Percentiles rank a stretch among this genome's conserved stretches.
Evolutionary conservation across 768 basidiomycete genomes (phyloP).

Genomic region (Dentipellis sp.): DNA sequence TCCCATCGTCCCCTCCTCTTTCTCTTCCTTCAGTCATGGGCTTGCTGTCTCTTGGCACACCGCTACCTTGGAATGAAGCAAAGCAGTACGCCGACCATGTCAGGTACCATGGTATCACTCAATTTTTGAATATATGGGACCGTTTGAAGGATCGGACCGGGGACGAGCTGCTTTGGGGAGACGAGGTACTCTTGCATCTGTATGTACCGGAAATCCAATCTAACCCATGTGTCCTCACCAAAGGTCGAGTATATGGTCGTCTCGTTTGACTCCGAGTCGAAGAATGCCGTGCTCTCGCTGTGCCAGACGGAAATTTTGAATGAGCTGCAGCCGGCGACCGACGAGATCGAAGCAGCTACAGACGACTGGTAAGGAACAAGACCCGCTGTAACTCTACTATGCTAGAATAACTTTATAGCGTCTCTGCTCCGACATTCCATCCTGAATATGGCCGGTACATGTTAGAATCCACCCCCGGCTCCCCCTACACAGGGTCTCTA

Average conservation of each 20-base stretch:
- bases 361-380: slow-evolving; percentile 44
- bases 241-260: slow-evolving; percentile 97
- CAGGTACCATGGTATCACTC: slow-evolving; percentile 84
- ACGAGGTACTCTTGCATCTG: slow-evolving; percentile 59
- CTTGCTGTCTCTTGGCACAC: slow-evolving; percentile 85
- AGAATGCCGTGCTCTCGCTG: slow-evolving; percentile 84
- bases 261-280: slow-evolving; percentile 66
- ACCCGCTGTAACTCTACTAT: background rate
- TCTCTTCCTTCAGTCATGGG: slow-evolving; percentile 51
- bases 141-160: slow-evolving; percentile 84
- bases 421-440: slow-evolving; percentile 68
- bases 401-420: background rate
- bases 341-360: slow-evolving; percentile 52
- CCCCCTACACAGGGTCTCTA: slow-evolving; percentile 86
- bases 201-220: background rate
- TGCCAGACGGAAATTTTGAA: slow-evolving; percentile 90
- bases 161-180: slow-evolving; percentile 94
- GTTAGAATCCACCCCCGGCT: slow-evolving; percentile 96
- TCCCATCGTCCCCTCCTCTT: background rate
- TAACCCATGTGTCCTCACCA: background rate
- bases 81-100: slow-evolving; percentile 86
- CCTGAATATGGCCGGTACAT: slow-evolving; percentile 99
- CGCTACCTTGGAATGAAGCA: slow-evolving; percentile 85
- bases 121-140: slow-evolving; percentile 92
- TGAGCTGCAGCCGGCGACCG: slow-evolving; percentile 61